Conservation (phyloP, 176 grass and related monocot species). For the Tillandsia leiboldiana region DNA sequence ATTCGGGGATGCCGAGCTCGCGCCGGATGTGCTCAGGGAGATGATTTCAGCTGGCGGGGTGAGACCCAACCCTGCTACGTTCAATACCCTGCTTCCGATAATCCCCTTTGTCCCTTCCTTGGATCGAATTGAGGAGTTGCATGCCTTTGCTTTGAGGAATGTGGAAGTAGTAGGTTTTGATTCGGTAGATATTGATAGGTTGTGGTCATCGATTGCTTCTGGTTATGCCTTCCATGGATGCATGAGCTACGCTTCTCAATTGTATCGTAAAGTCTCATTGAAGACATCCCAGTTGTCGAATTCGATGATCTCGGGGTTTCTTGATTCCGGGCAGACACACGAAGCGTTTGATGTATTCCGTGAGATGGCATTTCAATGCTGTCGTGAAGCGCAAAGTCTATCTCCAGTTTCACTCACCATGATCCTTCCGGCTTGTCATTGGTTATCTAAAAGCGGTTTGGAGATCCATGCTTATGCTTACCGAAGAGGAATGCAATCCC, state of each 20-base stretch:
- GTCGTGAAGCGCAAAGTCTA: slow-evolving; percentile 23
- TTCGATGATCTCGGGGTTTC: slow-evolving; percentile 39
- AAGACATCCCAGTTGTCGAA: slow-evolving; percentile 26
- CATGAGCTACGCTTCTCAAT: slow-evolving; percentile 20
- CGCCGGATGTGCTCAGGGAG: slow-evolving; percentile 23
- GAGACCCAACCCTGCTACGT: slow-evolving; percentile 35
- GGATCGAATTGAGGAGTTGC: slow-evolving; percentile 34
- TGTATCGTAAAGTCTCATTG: slow-evolving; percentile 28
- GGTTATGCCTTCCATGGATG: slow-evolving; percentile 30
- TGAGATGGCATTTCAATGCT: slow-evolving; percentile 37
- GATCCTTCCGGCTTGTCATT: slow-evolving; percentile 31
- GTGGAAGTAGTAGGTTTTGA: slow-evolving; percentile 14
- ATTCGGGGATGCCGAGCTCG: slow-evolving; percentile 22
- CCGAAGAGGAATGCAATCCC: slow-evolving; percentile 32
- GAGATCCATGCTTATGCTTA: slow-evolving; percentile 52
- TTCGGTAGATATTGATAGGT: slow-evolving; percentile 26
- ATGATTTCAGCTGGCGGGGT: slow-evolving; percentile 22
- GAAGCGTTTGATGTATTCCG: slow-evolving; percentile 31
- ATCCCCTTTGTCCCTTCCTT: slow-evolving; percentile 21
- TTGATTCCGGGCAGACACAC: slow-evolving; percentile 18
- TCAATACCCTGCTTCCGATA: slow-evolving; percentile 39
- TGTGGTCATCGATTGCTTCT: slow-evolving; percentile 24
- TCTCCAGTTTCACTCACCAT: slow-evolving; percentile 28
- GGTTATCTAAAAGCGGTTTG: slow-evolving; percentile 27
- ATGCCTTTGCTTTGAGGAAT: slow-evolving; percentile 35